Percentiles rank a stretch among this genome's conserved stretches.
phyloP scores from a whole-genome alignment of 108 stramenopile genomes.

The Nannochloropsis salina region DNA sequence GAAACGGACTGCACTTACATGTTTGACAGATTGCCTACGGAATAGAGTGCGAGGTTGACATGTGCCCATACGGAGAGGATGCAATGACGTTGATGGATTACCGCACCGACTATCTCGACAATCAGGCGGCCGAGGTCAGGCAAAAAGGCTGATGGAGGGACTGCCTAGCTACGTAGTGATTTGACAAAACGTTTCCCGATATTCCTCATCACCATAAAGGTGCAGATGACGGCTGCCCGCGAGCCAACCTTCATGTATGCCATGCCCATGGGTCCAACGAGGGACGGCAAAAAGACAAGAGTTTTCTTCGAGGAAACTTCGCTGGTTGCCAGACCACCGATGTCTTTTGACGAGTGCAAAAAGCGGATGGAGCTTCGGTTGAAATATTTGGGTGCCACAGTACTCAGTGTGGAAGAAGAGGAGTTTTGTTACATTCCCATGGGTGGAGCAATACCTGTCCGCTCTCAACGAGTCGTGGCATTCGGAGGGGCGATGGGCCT shows the following conservation, averaged over 20 bases:
- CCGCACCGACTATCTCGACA: conserved; percentile 75
- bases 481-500: conserved; percentile 81
- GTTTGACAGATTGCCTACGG: conserved; percentile 84
- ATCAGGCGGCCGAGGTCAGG: conserved; percentile 25
- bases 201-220: no score
- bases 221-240: conserved; percentile 30
- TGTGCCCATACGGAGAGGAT: conserved; percentile 78
- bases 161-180: no score
- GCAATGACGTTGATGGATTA: conserved; percentile 95
- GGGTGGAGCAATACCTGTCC: conserved; percentile 78
- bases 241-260: conserved; percentile 93
- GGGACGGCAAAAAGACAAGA: conserved; percentile 30
- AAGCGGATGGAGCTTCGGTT: conserved; percentile 70
- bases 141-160: conserved; percentile 24
- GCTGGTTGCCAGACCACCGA: conserved; percentile 78
- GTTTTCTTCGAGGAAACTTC: conserved; percentile 88
- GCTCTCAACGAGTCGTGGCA: conserved; percentile 69
- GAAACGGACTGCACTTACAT: no score
- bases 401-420: conserved; percentile 75
- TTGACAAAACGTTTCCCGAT: no score
- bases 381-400: conserved; percentile 71
- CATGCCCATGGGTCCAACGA: conserved; percentile 69
- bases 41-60: conserved; percentile 57
- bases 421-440: conserved; percentile 92
- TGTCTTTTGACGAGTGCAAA: conserved; percentile 84